Base-by-base conservation (phyloP, 345 rosid genomes). In the Aurinia saxatilis region DNA sequence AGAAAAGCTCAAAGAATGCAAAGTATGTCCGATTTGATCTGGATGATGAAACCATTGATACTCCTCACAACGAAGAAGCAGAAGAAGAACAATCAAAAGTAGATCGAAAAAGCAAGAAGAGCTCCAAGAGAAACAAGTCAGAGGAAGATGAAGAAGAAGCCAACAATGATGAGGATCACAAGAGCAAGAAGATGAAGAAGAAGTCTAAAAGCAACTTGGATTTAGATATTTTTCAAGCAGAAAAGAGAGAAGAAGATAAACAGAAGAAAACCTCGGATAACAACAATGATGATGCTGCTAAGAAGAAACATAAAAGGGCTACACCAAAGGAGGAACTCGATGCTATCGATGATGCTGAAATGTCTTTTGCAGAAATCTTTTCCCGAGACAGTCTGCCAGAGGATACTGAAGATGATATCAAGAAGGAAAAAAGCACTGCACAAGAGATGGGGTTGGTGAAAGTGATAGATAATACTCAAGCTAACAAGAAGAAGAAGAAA, bases 351-450 rank as follows among this genome's bases (percentile, higher is more conserved):
- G 73, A 85, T 64, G 59, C 66, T 16, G 91, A 84, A 56, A 50
- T 63, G n/a, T 75, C 98, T 58, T 82, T 92, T 17, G 66, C 72
- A 10, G 95, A 92, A 31, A 67, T 92, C 34, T 80, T 87, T 27
- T 31, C 75, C 0, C 21, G 73, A 3, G 50, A 10, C 5, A 60
- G 69, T 38, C 37, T 50, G 47, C 25, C 39, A 11, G 77, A 64
- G 68, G 74, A 49, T 58, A 54, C 70, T 1, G 50, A n/a, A 37
- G 50, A 63, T 21, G 57, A 12, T 13, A 31, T 3, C 45, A 68
- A 67, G 42, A 72, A 50, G 60, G 76, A 63, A 58, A 72, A 52
- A 37, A 65, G 34, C 74, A 50, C 59, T 46, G 40, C 15, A 29
- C 72, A 67, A 55, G 72, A 65, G 25, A 50, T 49, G 5, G 66